Percentiles rank a stretch among this genome's conserved stretches.
These are phyloP conservation scores for Phytophthora podocarpi DNA, from an alignment of 352 stramenopile genomes.

Conservation along the genomic window DNA sequence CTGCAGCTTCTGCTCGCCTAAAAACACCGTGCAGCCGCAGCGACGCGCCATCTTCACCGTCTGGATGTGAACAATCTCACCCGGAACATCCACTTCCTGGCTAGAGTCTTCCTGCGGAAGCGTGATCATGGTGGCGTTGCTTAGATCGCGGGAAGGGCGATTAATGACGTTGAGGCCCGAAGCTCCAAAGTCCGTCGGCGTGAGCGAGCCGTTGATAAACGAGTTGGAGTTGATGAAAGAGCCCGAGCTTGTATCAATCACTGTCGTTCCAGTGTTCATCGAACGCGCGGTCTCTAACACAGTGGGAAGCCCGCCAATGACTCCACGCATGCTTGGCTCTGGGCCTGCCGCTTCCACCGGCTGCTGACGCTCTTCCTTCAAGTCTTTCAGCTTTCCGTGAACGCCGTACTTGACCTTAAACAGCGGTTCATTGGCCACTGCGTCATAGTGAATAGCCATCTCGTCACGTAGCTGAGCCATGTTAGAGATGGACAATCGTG, in stretches of 20 bases:
- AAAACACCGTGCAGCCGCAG: constrained; percentile 67
- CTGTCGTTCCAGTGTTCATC: constrained; percentile 22
- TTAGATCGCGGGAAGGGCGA: constrained; percentile 39
- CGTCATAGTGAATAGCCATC: constrained; percentile 69
- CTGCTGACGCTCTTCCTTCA: constrained; percentile 33
- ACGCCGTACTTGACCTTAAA: constrained; percentile 63
- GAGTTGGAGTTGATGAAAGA: constrained; percentile 28
- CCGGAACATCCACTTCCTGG: constrained; percentile 71
- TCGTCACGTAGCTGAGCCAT: constrained; percentile 69
- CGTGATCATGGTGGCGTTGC: constrained; percentile 44
- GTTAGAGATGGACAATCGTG: constrained; percentile 71
- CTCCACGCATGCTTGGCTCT: constrained; percentile 9
- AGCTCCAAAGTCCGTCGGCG: constrained; percentile 25
- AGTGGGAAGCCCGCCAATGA: constrained; percentile 19
- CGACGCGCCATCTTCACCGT: constrained; percentile 55
- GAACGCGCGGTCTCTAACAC: constrained; percentile 20
- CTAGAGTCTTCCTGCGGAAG: constrained; percentile 47
- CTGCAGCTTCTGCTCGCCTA: constrained; percentile 72
- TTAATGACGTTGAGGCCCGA: constrained; percentile 33
- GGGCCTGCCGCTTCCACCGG: constrained; percentile 22
- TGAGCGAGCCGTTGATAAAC: constrained; percentile 13
- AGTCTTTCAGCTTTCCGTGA: constrained; percentile 44
- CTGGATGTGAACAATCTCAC: constrained; percentile 75
- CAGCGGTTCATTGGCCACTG: constrained; percentile 64
- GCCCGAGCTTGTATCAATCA: constrained; percentile 21